Evolutionary conservation across 2,329 filamentous ascomycete genomes (phyloP).

Genomic region (Cladosporium sp.): DNA sequence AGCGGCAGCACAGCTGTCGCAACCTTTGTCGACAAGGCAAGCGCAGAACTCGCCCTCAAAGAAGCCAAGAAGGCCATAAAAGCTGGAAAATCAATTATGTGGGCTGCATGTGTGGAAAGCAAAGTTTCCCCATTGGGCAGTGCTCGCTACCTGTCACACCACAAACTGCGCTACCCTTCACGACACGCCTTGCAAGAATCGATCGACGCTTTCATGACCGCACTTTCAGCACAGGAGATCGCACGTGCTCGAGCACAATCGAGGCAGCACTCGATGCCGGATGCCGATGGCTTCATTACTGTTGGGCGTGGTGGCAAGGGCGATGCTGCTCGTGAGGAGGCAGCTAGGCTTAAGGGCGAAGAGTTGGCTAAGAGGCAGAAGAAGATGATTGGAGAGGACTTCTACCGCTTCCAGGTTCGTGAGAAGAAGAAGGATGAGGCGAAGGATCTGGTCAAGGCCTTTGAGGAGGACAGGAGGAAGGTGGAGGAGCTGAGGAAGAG

Average conservation of each 20-base stretch:
- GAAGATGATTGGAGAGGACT: conserved; percentile 62
- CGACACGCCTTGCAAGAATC: conserved; percentile 62
- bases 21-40: conserved; percentile 76
- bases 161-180: conserved; percentile 67
- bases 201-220: conserved; percentile 80
- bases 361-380: conserved; percentile 60
- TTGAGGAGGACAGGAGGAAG: conserved; percentile 71
- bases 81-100: conserved; percentile 56
- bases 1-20: conserved; percentile 79
- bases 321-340: conserved; percentile 70
- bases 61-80: conserved; percentile 61
- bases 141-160: conserved; percentile 57
- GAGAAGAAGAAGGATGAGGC: conserved; percentile 76
- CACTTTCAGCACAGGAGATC: conserved; percentile 67
- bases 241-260: conserved; percentile 59
- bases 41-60: conserved; percentile 71
- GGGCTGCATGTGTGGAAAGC: conserved; percentile 60
- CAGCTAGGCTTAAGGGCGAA: conserved; percentile 58
- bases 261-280: conserved; percentile 69
- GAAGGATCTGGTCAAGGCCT: conserved; percentile 63
- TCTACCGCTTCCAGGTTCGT: conserved; percentile 79
- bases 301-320: conserved; percentile 73
- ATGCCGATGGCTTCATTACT: conserved; percentile 93
- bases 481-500: conserved; percentile 66
- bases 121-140: conserved; percentile 56